These are phyloP conservation scores for Apiospora pterosperma DNA, from an alignment of 2,329 filamentous ascomycete species.

Conservation along the genomic window DNA sequence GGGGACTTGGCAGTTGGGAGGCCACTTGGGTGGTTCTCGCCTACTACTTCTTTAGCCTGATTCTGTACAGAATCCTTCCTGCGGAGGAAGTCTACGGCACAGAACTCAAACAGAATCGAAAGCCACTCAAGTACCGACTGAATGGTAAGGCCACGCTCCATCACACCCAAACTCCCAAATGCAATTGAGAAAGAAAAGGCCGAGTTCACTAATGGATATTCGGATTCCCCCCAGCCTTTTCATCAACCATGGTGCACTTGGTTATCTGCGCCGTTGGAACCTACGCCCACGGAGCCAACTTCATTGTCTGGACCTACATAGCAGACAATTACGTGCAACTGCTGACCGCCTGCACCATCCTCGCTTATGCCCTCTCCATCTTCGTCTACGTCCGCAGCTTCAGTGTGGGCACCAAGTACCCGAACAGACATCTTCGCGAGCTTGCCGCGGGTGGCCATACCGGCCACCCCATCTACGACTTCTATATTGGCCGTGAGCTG, in stretches of 20 bases:
- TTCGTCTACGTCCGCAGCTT: conserved; percentile 85
- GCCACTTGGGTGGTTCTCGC: conserved; percentile 66
- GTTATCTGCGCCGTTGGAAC: conserved; percentile 72
- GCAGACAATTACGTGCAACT: conserved; percentile 87
- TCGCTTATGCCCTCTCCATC: conserved; percentile 68
- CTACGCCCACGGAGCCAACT: conserved; percentile 71
- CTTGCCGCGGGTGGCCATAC: conserved; percentile 78
- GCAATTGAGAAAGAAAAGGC: too few relatives aligned
- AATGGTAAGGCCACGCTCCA: conserved; percentile 53
- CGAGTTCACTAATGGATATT: neutral
- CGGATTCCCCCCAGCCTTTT: conserved; percentile 64
- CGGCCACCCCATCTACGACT: conserved; percentile 89
- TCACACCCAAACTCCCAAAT: neutral
- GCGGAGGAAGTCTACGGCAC: conserved; percentile 69
- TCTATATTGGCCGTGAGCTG: conserved; percentile 93
- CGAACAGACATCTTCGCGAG: conserved; percentile 58
- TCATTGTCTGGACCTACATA: conserved; percentile 88
- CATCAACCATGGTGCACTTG: conserved; percentile 69
- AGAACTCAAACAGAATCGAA: conserved; percentile 61
- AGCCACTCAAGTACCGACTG: conserved; percentile 77
- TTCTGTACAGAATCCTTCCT: conserved; percentile 77
- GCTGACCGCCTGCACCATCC: conserved; percentile 75
- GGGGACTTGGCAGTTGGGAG: conserved; percentile 66
- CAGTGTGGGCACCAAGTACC: conserved; percentile 69
- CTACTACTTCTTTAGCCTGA: conserved; percentile 74